phyloP scores from a whole-genome alignment of 495 filamentous ascomycete genomes.

The Copromyces sp. region DNA sequence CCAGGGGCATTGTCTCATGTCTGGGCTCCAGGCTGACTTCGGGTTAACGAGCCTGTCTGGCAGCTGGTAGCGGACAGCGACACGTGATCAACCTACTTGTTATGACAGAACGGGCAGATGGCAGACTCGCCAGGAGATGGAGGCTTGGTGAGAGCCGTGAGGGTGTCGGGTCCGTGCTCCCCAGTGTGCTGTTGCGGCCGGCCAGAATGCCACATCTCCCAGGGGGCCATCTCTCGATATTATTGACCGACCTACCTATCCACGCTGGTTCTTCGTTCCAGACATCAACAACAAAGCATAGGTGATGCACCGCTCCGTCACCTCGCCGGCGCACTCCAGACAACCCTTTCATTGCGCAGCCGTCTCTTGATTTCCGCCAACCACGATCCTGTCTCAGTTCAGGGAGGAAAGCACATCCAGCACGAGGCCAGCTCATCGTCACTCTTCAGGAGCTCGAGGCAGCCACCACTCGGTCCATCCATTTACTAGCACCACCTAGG shows the following conservation, averaged over 20 bases:
- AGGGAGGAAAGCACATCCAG: constrained; percentile 1
- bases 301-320: constrained; percentile 19
- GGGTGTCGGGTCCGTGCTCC: background rate
- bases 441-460: background rate
- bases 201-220: constrained; percentile 30
- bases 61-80: background rate
- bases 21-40: background rate
- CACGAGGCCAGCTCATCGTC: background rate
- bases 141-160: background rate
- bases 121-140: background rate
- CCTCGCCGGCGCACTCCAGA: constrained; percentile 11
- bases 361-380: constrained; percentile 2
- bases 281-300: constrained; percentile 11
- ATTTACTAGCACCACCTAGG: background rate
- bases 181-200: background rate
- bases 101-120: constrained; percentile 11
- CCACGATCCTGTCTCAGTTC: constrained; percentile 2
- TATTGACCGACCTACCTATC: constrained; percentile 15
- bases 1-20: background rate
- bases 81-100: constrained; percentile 13
- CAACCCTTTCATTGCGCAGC: constrained; percentile 5
- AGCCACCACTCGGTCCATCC: background rate
- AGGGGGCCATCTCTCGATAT: constrained; percentile 17
- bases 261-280: constrained; percentile 13
- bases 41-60: background rate